Percentiles rank a stretch among this genome's conserved stretches.
Evolutionary conservation across 352 stramenopile species (phyloP).

Genomic region (Phytophthora cajani): DNA sequence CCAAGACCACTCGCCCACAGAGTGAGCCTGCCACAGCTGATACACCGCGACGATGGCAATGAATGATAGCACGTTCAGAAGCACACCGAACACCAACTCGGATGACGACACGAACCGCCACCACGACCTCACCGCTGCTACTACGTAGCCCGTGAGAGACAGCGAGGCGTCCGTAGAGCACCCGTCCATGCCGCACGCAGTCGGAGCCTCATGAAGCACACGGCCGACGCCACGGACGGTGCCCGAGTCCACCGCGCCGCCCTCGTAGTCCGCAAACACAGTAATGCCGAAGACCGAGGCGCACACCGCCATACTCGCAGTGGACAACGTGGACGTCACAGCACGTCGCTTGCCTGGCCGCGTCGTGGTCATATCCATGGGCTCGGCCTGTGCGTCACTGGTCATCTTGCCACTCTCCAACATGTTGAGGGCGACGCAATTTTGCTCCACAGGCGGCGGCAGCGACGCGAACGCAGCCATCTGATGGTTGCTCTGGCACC

Average conservation of each 20-base stretch:
- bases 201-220: slow-evolving; percentile 68
- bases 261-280: slow-evolving; percentile 66
- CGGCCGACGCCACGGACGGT: slow-evolving; percentile 64
- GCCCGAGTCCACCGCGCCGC: slow-evolving; percentile 33
- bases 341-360: slow-evolving; percentile 48
- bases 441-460: slow-evolving; percentile 35
- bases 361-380: slow-evolving; percentile 20
- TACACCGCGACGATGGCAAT: slow-evolving; percentile 70
- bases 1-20: slow-evolving; percentile 13
- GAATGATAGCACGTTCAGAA: slow-evolving; percentile 79
- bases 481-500: slow-evolving; percentile 18
- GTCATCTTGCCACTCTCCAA: slow-evolving; percentile 36
- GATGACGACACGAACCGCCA: slow-evolving; percentile 67
- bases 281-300: slow-evolving; percentile 84
- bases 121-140: slow-evolving; percentile 44
- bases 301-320: slow-evolving; percentile 69
- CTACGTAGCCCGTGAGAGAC: slow-evolving; percentile 42
- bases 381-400: slow-evolving; percentile 22
- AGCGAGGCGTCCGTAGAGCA: slow-evolving; percentile 29
- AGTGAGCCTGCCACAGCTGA: slow-evolving; percentile 56
- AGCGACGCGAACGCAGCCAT: slow-evolving; percentile 33
- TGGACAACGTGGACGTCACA: slow-evolving; percentile 52
- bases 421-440: slow-evolving; percentile 28
- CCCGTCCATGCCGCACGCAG: slow-evolving; percentile 37
- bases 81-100: slow-evolving; percentile 67